Base-by-base conservation (phyloP, 176 grass and related monocot genomes). In the Phyllostachys edulis region DNA sequence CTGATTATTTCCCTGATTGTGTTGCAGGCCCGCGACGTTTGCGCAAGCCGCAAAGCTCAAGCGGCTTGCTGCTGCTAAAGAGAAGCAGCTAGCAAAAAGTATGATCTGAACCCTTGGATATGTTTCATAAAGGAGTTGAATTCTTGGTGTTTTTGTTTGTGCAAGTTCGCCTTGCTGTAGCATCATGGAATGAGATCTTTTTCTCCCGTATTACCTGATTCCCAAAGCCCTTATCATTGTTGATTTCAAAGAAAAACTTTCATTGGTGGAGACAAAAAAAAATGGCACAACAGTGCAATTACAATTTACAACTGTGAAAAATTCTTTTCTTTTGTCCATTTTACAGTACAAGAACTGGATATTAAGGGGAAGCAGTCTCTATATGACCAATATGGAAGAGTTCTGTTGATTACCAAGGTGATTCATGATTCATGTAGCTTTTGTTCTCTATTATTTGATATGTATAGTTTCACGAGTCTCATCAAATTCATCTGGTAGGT, bases 21-120 rank as follows among this genome's bases (percentile, higher is more conserved):
- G 56, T 73, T 76, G 69, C 78, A 99, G 96, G 59, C 96, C 96
- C 46, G 92, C 96, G 14, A 99, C 93, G 26, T 99, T 99, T 94
- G 96, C 96, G 34, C 96, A 99, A 69, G 88, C 93, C 1, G 96
- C 96, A 50, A 99, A 93, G 75, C 89, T 96, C 63, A 99, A 85
- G 80, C 75, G 93, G 60, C 21, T 89, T 62, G 93, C 91, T 89
- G 91, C 55, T 27, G 73, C 91, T 24, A 94, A 99, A 87, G 96
- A 99, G 88, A 99, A 90, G 69, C 89, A 96, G 70, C 67, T 94
- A 32, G 62, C 79, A n/a, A 99, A 85, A 81, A 16, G 96, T 94
- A 92, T 67, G 83, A 63, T 65, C 70, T 63, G 5, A 68, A 55
- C 32, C 39, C 44, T 50, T 85, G 47, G 14, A 34, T 34, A 2